These are phyloP conservation scores for Phaffia tasmanica DNA, from an alignment of 768 basidiomycete genomes.

Conservation along the genomic window DNA sequence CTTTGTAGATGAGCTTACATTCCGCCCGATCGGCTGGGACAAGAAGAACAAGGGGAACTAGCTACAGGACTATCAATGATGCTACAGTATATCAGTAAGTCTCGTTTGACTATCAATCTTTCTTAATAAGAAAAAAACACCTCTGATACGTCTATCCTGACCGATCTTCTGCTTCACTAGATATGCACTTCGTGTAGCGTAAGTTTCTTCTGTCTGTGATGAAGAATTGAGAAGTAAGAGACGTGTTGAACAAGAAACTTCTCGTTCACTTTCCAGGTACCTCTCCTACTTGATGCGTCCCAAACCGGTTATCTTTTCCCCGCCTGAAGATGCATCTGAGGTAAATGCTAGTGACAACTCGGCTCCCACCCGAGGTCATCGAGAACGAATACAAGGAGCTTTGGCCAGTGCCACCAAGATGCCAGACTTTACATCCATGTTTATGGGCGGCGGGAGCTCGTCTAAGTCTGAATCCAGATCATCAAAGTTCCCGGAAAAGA, in stretches of 20 bases:
- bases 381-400: slow-evolving; percentile 67
- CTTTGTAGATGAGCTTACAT: not conserved
- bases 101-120: not conserved
- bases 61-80: slow-evolving; percentile 4
- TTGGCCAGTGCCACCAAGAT: slow-evolving; percentile 22
- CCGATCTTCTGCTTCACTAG: slow-evolving; percentile 39
- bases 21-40: slow-evolving; percentile 4
- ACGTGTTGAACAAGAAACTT: not conserved
- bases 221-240: not conserved
- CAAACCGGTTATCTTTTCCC: slow-evolving; percentile 43
- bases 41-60: not conserved
- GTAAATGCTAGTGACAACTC: slow-evolving; percentile 54
- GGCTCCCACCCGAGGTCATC: slow-evolving; percentile 51
- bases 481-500: slow-evolving; percentile 86
- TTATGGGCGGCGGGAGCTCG: slow-evolving; percentile 34
- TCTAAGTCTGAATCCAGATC: slow-evolving; percentile 61
- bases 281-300: slow-evolving; percentile 50
- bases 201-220: slow-evolving; percentile 37
- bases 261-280: slow-evolving; percentile 44
- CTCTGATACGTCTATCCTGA: no score
- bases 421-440: slow-evolving; percentile 27
- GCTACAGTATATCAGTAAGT: slow-evolving; percentile 22
- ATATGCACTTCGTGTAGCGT: slow-evolving; percentile 76
- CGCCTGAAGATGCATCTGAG: slow-evolving; percentile 45
- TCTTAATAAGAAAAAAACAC: not conserved